Base-by-base conservation (phyloP, 805 yeast species). In the Wickerhamiella shivajii region DNA sequence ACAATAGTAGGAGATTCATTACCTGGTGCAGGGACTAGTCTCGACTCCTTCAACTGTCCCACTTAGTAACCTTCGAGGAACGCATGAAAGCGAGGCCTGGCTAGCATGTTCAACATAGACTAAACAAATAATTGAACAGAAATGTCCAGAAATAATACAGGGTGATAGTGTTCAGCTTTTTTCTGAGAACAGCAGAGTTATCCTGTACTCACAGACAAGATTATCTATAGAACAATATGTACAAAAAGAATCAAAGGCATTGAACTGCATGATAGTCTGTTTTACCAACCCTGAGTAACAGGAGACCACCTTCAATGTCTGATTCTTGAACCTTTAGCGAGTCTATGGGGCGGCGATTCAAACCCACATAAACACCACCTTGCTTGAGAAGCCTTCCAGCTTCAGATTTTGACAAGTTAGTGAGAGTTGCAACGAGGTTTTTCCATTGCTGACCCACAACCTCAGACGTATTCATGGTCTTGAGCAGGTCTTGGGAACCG, bases 221-320 rank as follows among this genome's bases (percentile, higher is more conserved):
- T n/a, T 27, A 14, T 27, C 12, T 18, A 27, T 11, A 11, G 15
- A 24, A 7, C 9, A 7, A 11, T 6, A 14, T 15, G 16, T 29
- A 18, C 15, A 17, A n/a, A 18, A 6, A 17, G 15, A 15, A 38
- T 39, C 38, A 39, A 12, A 15, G 17, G 9, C 55, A 26, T 48
- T 52, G 31, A 40, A 50, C 43, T 6, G 52, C 53, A 19, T 40
- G 34, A 38, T 58, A 50, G 21, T 52, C 53, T 4, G 57, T 69
- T 50, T 85, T 87, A 2, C 96, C 97, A 6, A 74, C 53, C 44
- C 92, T 65, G 13, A 85, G 50, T 39, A 87, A 55, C 24, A 84
- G 55, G 37, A 63, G 64, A 9, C 57, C 70, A 23, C 71, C 85
- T 4, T 78, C 61, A 36, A 78, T 52, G 2, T 61, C 64, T 7